Base-by-base conservation (phyloP, 495 filamentous ascomycete genomes). In the Achaetomiella virescens region DNA sequence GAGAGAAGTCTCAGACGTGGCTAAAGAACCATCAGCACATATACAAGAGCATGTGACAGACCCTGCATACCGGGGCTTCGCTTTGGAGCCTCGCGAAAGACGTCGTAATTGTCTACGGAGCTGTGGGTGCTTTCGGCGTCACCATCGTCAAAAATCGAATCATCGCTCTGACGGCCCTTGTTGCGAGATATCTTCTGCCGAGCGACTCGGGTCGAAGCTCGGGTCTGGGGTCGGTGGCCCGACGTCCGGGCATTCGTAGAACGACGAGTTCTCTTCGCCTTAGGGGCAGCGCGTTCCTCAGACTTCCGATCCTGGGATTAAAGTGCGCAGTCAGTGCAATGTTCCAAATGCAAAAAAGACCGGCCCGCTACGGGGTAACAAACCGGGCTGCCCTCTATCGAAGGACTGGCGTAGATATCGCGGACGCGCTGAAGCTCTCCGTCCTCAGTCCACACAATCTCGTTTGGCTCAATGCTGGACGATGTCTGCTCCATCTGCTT, bases 401-500 rank as follows among this genome's bases (percentile, higher is more conserved):
- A 80, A 14, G 75, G 71, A 20, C 65, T 71, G 18, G 72, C 76
- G 59, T 78, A 81, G 20, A 82, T 75, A 46, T 79, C 72, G 47
- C 76, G 63, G 11, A 59, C 67, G 71, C 84, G 67, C 79, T 81
- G 60, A 75, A 76, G 36, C 54, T 74, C 25, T 73, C 88, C 41
- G 62, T 76, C 52, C 66, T 78, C 40, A 70, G 81, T 71, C 66
- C 84, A 91, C 18, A 95, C 80, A 42, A 81, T 68, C 65, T 96
- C 91, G 0, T 70, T 79, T 8, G 89, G 83, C 59, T 85, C 82
- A n/a, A 91, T 83, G 6, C 75, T 71, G 20, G 66, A 65, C 0
- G 90, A 91, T 17, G 84, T 84, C 29, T 72, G 65, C 59, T 89
- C 79, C 76, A 96, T 88, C 60, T 79, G 77, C 65, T 78, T 79